Percentiles rank a stretch among this genome's conserved stretches.
phyloP scores from a whole-genome alignment of 192 early-diverging fungal species.

The Umbelopsis sp. region DNA sequence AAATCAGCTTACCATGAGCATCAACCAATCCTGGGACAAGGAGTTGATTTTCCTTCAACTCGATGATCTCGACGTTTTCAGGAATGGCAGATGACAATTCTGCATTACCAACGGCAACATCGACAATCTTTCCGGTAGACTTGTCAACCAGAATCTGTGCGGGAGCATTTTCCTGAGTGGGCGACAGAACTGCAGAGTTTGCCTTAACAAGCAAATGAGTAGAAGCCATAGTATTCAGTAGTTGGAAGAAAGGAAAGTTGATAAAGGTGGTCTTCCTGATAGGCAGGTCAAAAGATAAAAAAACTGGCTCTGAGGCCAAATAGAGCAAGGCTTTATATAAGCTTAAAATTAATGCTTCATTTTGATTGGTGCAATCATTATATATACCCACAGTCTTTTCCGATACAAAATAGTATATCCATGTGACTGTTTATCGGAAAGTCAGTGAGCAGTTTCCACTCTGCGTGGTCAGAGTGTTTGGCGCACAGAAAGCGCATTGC shows the following conservation, averaged over 20 bases:
- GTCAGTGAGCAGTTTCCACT: too few species aligned
- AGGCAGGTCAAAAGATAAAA: not conserved
- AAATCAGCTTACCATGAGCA: conserved; percentile 51
- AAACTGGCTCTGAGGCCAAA: not conserved
- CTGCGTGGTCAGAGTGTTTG: too few species aligned
- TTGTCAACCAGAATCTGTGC: conserved; percentile 28
- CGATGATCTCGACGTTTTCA: conserved; percentile 38
- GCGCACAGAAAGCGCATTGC: too few species aligned
- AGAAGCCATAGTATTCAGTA: not conserved
- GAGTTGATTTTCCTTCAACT: conserved; percentile 49
- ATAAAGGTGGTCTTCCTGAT: not conserved
- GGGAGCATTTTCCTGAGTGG: conserved; percentile 24
- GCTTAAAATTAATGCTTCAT: not conserved
- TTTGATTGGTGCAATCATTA: conserved; percentile 10
- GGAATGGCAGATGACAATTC: not conserved
- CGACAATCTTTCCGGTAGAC: conserved; percentile 30
- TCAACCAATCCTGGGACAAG: conserved; percentile 79
- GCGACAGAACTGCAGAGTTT: conserved; percentile 29
- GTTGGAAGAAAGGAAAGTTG: not conserved
- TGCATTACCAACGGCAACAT: conserved; percentile 24
- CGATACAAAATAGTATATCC: not conserved
- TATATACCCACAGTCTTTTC: conserved; percentile 19
- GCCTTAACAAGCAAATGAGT: conserved; percentile 35
- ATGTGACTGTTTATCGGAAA: too few species aligned
- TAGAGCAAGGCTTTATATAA: conserved; percentile 11